Conservation (phyloP, 2,329 filamentous ascomycete genomes). For the Sporothrix sp. region DNA sequence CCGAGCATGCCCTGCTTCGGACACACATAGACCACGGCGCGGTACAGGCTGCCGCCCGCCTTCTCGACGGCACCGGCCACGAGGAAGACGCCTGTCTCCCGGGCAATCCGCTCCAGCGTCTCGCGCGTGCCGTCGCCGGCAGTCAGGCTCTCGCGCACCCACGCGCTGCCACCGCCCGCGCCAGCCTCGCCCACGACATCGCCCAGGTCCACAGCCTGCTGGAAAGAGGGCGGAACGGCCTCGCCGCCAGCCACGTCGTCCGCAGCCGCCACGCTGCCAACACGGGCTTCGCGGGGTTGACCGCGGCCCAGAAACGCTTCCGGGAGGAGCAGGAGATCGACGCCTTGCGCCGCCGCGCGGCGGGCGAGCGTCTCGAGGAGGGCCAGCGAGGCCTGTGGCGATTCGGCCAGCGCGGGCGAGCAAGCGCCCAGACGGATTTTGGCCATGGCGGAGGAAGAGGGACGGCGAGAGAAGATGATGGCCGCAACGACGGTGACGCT, state of each 20-base stretch:
- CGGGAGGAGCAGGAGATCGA: slow-evolving; percentile 74
- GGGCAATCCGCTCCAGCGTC: slow-evolving; percentile 63
- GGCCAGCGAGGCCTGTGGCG: slow-evolving; percentile 50
- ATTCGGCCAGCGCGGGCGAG: slow-evolving; percentile 42
- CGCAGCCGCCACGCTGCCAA: slow-evolving; percentile 64
- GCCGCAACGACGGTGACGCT: neutral
- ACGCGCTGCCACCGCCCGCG: slow-evolving; percentile 61
- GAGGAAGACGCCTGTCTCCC: slow-evolving; percentile 70
- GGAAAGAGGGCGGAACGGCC: slow-evolving; percentile 74
- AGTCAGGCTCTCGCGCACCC: slow-evolving; percentile 39
- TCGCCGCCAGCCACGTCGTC: slow-evolving; percentile 63
- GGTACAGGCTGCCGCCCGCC: slow-evolving; percentile 75
- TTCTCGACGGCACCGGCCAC: slow-evolving; percentile 73
- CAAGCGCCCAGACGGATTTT: slow-evolving; percentile 46
- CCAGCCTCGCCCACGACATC: slow-evolving; percentile 53
- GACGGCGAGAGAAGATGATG: neutral
- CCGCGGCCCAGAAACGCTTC: slow-evolving; percentile 80
- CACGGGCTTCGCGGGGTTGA: slow-evolving; percentile 73
- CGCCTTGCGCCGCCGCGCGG: slow-evolving; percentile 44
- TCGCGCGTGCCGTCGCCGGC: slow-evolving; percentile 60
- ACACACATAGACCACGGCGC: slow-evolving; percentile 71
- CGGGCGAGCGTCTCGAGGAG: slow-evolving; percentile 55
- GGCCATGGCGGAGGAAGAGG: slow-evolving; percentile 4
- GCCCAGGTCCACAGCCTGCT: slow-evolving; percentile 69
- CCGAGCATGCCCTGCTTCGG: slow-evolving; percentile 63